Conservation (phyloP, 2,329 filamentous ascomycete genomes). For the Didymella exigua region DNA sequence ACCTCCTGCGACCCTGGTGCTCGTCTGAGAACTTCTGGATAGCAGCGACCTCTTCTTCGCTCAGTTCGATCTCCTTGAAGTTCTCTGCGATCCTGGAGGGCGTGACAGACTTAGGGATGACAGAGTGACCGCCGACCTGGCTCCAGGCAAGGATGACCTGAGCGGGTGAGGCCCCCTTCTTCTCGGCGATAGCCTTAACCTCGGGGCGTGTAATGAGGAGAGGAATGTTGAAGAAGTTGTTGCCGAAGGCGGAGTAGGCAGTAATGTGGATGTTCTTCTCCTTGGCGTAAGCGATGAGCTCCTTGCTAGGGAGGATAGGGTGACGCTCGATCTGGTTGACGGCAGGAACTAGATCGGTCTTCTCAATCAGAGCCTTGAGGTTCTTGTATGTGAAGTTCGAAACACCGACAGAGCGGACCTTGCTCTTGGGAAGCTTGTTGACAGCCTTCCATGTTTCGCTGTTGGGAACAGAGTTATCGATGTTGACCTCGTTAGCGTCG, state of each 20-base stretch:
- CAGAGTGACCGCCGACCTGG: constrained; percentile 64
- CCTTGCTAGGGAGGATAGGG: constrained; percentile 36
- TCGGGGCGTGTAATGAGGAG: constrained; percentile 72
- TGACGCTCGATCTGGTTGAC: constrained; percentile 43
- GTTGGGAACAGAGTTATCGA: constrained; percentile 37
- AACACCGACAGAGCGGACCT: constrained; percentile 39
- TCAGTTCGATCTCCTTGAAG: constrained; percentile 38
- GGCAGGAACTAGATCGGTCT: constrained; percentile 40
- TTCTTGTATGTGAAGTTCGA: constrained; percentile 43
- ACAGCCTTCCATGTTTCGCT: constrained; percentile 48
- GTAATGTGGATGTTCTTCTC: constrained; percentile 43
- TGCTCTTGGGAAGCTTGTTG: constrained; percentile 48
- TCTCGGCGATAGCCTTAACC: constrained; percentile 69
- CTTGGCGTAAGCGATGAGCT: constrained; percentile 38
- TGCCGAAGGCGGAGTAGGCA: constrained; percentile 52
- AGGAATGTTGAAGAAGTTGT: constrained; percentile 52
- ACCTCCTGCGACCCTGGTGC: constrained; percentile 33
- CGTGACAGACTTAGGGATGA: constrained; percentile 40
- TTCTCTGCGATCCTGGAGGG: constrained; percentile 36
- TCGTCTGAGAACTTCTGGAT: constrained; percentile 59
- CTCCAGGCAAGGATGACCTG: constrained; percentile 87
- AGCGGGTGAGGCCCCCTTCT: constrained; percentile 69
- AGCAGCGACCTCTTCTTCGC: constrained; percentile 30
- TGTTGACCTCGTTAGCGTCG: constrained; percentile 60
- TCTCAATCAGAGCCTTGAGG: constrained; percentile 62